Evolutionary conservation across 2,329 filamentous ascomycete genomes (phyloP).

Genomic region (Cadophora sp.): DNA sequence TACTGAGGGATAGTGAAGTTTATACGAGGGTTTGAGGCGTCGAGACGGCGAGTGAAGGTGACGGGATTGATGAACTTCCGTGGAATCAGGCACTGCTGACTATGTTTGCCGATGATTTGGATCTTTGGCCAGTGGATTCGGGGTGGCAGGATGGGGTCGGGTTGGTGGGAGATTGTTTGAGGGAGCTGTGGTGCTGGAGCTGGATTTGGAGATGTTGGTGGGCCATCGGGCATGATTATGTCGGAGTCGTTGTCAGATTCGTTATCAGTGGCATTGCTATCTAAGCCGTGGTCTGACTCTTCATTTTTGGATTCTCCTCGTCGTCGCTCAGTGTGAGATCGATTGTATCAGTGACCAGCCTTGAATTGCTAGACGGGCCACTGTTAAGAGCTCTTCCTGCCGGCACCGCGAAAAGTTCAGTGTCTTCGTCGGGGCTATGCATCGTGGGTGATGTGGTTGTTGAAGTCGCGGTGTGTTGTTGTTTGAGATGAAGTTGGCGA

Average conservation of each 20-base stretch:
- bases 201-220: background rate
- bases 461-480: background rate
- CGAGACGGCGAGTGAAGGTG: background rate
- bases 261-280: background rate
- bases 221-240: background rate
- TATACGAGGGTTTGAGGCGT: background rate
- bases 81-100: background rate
- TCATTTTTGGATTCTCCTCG: background rate
- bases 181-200: no score
- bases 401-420: background rate
- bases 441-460: background rate
- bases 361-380: background rate
- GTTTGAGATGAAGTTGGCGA: background rate
- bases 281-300: background rate
- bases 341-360: background rate
- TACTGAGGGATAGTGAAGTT: background rate
- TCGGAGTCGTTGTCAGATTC: background rate
- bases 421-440: background rate
- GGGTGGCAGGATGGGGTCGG: background rate
- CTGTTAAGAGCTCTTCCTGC: background rate
- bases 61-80: background rate
- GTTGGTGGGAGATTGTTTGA: background rate
- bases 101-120: background rate
- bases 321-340: conserved; percentile 9
- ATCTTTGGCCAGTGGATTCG: background rate